Evolutionary conservation across 2,329 filamentous ascomycete species (phyloP), one percentile per base, ranked within the genome.

Genomic region (Aspergillus sclerotialis): DNA sequence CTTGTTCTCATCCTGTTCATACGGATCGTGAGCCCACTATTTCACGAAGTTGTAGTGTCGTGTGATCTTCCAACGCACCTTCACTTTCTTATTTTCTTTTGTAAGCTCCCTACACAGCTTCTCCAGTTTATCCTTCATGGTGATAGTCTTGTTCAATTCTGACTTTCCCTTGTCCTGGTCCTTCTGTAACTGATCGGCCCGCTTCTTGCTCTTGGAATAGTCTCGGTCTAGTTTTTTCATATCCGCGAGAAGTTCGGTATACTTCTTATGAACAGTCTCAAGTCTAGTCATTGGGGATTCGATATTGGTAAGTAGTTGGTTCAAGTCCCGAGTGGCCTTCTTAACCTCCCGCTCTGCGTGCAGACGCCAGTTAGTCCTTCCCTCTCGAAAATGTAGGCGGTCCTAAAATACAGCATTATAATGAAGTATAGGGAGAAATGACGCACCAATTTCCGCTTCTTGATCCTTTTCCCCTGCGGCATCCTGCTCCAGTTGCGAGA

Each of bases 41-140:
- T 16, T 17, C 28, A 12, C 21, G 24, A 23, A 32, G 19, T 19
- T 24, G n/a, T 35, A 28, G 15, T n/a, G 5, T 30, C 18, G 32
- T 32, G 23, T 9, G 12, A n/a, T 14, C 23, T 33, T 11, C n/a
- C 28, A 35, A 58, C 68, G 49, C 63, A 92, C 86, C 82, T 96
- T 96, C 46, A 98, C 79, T 66, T 94, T 93, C 65, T 96, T 96
- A 62, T 98, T 98, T 56, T 98, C 92, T 52, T 90, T 84, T 40
- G 93, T 92, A 36, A 98, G 73, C 61, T 98, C 92, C 37, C 92
- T 75, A 52, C 89, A 95, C 19, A 98, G 71, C 59, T 96, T 98
- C 64, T 98, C 92, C 29, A 98, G 70, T 65, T 96, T 96, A 60
- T 96, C 89, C 61, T 94, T 95, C 56, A 96, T 78, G 1, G 82